phyloP scores from a whole-genome alignment of 495 filamentous ascomycete species.

The Aspergillus taichungensis region DNA sequence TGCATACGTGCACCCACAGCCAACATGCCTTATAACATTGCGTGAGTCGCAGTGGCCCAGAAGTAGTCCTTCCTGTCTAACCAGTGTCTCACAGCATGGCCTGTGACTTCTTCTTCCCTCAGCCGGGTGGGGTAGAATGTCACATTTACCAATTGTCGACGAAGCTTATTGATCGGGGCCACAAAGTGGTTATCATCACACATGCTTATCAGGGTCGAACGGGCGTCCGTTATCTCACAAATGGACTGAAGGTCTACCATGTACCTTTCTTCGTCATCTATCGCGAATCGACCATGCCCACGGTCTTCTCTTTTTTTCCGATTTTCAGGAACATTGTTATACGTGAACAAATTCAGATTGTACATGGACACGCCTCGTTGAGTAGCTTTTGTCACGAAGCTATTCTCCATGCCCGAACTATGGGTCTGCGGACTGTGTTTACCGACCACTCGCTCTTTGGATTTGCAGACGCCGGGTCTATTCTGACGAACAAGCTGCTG shows the following conservation, averaged over 20 bases:
- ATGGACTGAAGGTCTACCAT: constrained; percentile 96
- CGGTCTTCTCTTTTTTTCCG: constrained; percentile 97
- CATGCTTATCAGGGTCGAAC: constrained; percentile 90
- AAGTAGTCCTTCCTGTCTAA: constrained; percentile 2
- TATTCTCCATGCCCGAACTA: constrained; percentile 89
- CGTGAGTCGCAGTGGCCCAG: constrained; percentile 37
- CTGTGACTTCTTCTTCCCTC: constrained; percentile 98
- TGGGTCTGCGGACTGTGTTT: constrained; percentile 92
- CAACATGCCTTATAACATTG: constrained; percentile 65
- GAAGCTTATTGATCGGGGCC: constrained; percentile 93
- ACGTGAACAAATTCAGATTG: constrained; percentile 89
- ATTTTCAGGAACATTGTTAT: constrained; percentile 93
- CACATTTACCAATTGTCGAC: constrained; percentile 97
- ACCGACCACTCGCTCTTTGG: constrained; percentile 98
- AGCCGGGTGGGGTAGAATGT: constrained; percentile 91
- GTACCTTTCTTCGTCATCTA: constrained; percentile 94
- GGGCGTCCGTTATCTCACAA: constrained; percentile 93
- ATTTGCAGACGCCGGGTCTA: constrained; percentile 93
- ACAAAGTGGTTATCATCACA: constrained; percentile 97
- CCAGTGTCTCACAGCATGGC: constrained; percentile 58
- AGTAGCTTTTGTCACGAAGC: constrained; percentile 91
- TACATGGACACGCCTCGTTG: constrained; percentile 89
- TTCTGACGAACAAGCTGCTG: constrained; percentile 90
- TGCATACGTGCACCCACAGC: not conserved
- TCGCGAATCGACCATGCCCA: constrained; percentile 88